These are phyloP conservation scores for Tuber umbilicatum DNA, from an alignment of 495 filamentous ascomycete species.

Conservation along the genomic window DNA sequence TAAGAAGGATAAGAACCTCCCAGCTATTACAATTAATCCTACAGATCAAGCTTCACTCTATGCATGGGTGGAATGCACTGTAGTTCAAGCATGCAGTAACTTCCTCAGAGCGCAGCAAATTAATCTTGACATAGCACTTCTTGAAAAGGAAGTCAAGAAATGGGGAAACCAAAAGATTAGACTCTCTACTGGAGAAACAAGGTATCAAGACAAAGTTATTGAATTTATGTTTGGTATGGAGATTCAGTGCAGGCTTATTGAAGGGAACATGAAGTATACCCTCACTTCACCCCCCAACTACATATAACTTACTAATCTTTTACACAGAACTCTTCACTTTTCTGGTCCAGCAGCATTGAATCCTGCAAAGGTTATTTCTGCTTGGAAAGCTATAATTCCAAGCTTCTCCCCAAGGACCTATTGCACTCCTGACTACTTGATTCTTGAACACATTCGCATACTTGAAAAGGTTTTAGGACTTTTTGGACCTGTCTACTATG, in stretches of 20 bases:
- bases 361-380: conserved; percentile 12
- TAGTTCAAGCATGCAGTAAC: conserved; percentile 30
- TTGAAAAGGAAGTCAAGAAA: conserved; percentile 28
- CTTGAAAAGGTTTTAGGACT: conserved; percentile 23
- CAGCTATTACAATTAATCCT: conserved; percentile 26
- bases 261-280: conserved; percentile 27
- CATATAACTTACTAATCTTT: not conserved
- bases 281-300: too few species aligned
- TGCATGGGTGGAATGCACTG: conserved; percentile 31
- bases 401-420: conserved; percentile 24
- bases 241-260: conserved; percentile 26
- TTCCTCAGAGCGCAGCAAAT: conserved; percentile 23
- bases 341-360: conserved; percentile 30
- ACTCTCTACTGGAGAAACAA: conserved; percentile 18
- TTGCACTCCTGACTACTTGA: conserved; percentile 25
- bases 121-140: conserved; percentile 10
- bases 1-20: conserved; percentile 3
- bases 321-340: conserved; percentile 18
- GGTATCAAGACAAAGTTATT: conserved; percentile 20
- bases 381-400: conserved; percentile 31
- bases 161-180: conserved; percentile 25
- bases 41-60: conserved; percentile 25
- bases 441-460: conserved; percentile 28
- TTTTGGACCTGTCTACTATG: conserved; percentile 30
- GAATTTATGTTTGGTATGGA: conserved; percentile 39